Percentiles rank a stretch among this genome's conserved stretches.
These are phyloP conservation scores for Cucurbita moschata DNA, from an alignment of 306 rosid genomes.

Conservation along the genomic window DNA sequence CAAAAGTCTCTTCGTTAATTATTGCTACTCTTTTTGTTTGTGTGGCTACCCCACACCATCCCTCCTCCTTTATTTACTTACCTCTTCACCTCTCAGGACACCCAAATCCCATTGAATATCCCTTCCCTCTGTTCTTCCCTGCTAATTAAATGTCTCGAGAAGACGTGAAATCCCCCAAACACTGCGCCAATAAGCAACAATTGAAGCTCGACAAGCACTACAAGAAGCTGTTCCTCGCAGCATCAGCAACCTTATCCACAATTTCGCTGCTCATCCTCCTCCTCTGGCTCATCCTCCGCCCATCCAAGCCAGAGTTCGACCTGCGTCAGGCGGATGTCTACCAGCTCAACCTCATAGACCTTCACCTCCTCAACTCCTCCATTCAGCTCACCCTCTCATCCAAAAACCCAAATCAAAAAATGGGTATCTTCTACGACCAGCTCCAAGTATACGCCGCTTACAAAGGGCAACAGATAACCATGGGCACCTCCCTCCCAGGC, in stretches of 20 bases:
- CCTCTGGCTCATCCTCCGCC: conserved; percentile 53
- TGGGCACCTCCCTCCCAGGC: conserved; percentile 45
- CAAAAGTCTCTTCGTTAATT: conserved; percentile 7
- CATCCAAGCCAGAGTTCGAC: neutral
- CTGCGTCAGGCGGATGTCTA: conserved; percentile 64
- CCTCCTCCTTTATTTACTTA: conserved; percentile 2
- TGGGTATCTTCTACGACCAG: conserved; percentile 73
- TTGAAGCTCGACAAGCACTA: conserved; percentile 24
- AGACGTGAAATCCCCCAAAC: conserved; percentile 52
- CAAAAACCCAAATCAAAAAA: conserved; percentile 68
- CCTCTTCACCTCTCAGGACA: conserved; percentile 15
- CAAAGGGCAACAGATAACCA: conserved; percentile 66
- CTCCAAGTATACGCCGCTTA: conserved; percentile 50
- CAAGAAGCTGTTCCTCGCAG: conserved; percentile 41
- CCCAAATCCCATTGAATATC: conserved; percentile 26
- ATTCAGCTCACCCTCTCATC: conserved; percentile 64
- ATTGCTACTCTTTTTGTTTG: conserved; percentile 28
- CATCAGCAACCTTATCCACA: conserved; percentile 41
- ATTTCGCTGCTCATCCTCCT: conserved; percentile 37
- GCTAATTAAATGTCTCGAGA: conserved; percentile 47
- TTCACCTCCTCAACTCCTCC: conserved; percentile 61
- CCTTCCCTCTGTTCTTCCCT: neutral
- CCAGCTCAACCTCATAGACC: conserved; percentile 48
- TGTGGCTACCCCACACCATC: neutral
- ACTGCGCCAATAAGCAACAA: conserved; percentile 48